These are phyloP conservation scores for Hericium rajendrae DNA, from an alignment of 768 basidiomycete species.

Conservation along the genomic window DNA sequence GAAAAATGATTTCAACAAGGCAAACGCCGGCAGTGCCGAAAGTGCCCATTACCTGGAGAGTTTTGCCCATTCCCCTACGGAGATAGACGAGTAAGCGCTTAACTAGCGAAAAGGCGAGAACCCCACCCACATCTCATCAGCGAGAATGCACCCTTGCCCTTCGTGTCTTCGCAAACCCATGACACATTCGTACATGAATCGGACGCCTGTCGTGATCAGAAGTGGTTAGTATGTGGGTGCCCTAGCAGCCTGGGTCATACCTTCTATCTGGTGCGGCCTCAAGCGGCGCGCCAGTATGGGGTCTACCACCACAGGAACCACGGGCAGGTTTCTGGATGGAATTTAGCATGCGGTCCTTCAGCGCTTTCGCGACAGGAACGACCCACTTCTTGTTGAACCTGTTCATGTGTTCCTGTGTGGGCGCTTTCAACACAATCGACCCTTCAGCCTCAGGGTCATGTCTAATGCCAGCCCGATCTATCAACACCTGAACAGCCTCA, in stretches of 20 bases:
- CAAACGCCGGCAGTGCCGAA: not conserved
- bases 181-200: conserved; percentile 91
- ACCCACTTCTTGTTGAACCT: conserved; percentile 65
- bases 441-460: conserved; percentile 70
- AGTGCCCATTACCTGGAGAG: conserved; percentile 48
- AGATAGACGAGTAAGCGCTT: conserved; percentile 1
- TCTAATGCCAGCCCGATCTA: conserved; percentile 25
- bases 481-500: not conserved
- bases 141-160: conserved; percentile 89
- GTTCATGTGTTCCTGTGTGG: conserved; percentile 54
- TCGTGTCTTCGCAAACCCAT: conserved; percentile 92
- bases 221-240: not conserved
- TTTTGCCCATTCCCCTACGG: conserved; percentile 93
- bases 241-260: conserved; percentile 25
- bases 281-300: conserved; percentile 70
- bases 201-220: conserved; percentile 39
- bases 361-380: not conserved
- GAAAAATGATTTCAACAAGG: conserved; percentile 5
- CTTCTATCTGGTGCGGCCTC: conserved; percentile 86
- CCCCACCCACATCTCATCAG: conserved; percentile 78
- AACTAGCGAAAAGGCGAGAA: not conserved
- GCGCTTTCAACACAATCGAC: conserved; percentile 81
- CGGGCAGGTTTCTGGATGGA: conserved; percentile 40
- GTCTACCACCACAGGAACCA: conserved; percentile 84
- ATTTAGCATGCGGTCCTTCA: not conserved